These are phyloP conservation scores for Rhizophora mangle DNA, from an alignment of 345 rosid species.

Conservation along the genomic window DNA sequence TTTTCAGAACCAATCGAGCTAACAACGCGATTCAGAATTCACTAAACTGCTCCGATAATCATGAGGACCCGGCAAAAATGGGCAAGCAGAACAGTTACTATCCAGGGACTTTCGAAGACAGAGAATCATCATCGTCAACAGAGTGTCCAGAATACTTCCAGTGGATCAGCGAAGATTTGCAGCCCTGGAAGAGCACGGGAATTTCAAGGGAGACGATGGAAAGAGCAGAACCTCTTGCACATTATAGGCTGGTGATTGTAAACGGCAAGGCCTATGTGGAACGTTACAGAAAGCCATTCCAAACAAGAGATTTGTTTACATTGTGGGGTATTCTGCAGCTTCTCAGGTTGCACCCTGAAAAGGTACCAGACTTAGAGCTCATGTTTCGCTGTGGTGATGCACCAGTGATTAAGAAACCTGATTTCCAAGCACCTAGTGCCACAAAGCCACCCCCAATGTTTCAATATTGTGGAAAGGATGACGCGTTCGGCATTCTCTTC, in stretches of 20 bases:
- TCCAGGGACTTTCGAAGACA: not conserved
- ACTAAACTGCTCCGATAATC: too few species aligned
- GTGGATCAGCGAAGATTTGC: constrained; percentile 60
- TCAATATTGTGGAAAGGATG: constrained; percentile 52
- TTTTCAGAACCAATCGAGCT: too few species aligned
- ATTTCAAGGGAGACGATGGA: constrained; percentile 53
- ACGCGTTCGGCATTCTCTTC: constrained; percentile 49
- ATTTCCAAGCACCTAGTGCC: constrained; percentile 23
- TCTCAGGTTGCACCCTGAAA: constrained; percentile 61
- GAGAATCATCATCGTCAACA: not conserved
- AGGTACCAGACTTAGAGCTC: constrained; percentile 61
- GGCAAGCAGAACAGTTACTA: too few species aligned
- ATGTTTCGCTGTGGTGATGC: constrained; percentile 48
- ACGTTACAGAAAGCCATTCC: constrained; percentile 36
- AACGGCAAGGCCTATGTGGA: constrained; percentile 49
- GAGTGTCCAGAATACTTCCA: constrained; percentile 62
- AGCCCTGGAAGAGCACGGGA: constrained; percentile 49
- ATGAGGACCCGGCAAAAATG: too few species aligned
- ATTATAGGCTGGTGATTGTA: constrained; percentile 47
- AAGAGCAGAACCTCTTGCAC: constrained; percentile 33
- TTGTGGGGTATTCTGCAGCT: constrained; percentile 73
- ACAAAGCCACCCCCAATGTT: constrained; percentile 53
- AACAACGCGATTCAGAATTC: too few species aligned
- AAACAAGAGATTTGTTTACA: constrained; percentile 61
- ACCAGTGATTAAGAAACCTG: constrained; percentile 32